phyloP scores from a whole-genome alignment of 164 flowering plant species.

The Sedum album region DNA sequence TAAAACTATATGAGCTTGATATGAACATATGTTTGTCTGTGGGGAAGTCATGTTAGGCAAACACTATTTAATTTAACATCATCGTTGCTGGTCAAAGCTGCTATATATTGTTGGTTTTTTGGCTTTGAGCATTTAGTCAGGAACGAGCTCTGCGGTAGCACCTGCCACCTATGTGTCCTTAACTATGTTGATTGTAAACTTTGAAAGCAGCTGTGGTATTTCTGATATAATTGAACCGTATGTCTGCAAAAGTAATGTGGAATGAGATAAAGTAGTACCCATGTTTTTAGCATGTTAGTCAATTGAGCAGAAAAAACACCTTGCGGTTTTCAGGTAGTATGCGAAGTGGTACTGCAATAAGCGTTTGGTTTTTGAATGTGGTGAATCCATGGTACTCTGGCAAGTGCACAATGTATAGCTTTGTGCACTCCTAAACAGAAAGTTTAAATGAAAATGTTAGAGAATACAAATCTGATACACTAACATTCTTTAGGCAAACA shows the following conservation, averaged over 20 bases:
- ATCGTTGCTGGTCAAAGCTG: neutral
- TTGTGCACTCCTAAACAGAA: slow-evolving; percentile 57
- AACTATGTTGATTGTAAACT: slow-evolving; percentile 45
- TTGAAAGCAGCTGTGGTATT: slow-evolving; percentile 64
- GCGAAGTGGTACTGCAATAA: slow-evolving; percentile 68
- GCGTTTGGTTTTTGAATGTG: slow-evolving; percentile 51
- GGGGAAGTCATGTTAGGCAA: no score
- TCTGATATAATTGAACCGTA: slow-evolving; percentile 68
- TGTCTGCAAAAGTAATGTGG: slow-evolving; percentile 34
- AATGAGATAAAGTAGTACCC: neutral
- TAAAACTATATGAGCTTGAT: no score
- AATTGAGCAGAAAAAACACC: no score
- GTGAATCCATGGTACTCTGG: slow-evolving; percentile 40
- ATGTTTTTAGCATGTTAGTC: no score
- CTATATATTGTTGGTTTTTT: no score
- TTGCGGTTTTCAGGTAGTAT: slow-evolving; percentile 51
- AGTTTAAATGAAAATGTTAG: neutral
- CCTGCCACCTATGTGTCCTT: neutral
- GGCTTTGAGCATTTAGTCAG: neutral
- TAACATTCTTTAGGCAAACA: neutral
- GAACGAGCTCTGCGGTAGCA: neutral
- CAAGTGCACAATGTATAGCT: slow-evolving; percentile 63
- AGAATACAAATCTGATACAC: neutral
- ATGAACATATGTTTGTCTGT: no score
- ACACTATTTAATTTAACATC: no score